Conservation (phyloP, 2,329 filamentous ascomycete species). For the Phyllosticta capitalensis region DNA sequence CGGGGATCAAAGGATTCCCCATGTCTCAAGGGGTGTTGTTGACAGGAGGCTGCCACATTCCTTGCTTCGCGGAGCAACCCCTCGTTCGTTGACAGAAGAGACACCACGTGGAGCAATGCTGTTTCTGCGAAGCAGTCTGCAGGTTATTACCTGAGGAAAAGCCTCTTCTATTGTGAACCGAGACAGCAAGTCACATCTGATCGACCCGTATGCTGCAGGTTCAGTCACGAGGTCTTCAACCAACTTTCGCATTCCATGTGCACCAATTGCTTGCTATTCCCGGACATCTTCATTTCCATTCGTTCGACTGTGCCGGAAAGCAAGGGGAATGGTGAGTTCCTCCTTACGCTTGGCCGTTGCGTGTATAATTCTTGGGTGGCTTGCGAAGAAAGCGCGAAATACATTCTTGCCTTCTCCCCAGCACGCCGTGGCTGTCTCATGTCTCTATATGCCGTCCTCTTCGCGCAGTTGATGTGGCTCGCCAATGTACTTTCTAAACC, state of each 20-base stretch:
- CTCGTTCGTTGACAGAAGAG: neutral
- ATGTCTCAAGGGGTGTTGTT: neutral
- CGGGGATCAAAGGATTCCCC: neutral
- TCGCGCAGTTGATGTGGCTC: neutral
- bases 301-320: neutral
- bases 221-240: neutral
- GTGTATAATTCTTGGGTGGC: neutral
- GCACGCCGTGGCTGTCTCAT: neutral
- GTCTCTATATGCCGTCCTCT: neutral
- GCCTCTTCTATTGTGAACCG: neutral
- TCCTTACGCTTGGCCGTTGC: neutral
- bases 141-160: neutral
- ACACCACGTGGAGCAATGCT: neutral
- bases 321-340: constrained; percentile 3
- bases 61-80: neutral
- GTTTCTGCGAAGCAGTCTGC: neutral
- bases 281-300: neutral
- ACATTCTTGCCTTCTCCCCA: neutral
- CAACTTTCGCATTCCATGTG: neutral
- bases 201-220: neutral
- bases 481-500: neutral
- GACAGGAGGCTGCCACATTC: neutral
- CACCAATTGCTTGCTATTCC: neutral
- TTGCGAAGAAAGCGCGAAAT: neutral
- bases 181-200: neutral